phyloP scores from a whole-genome alignment of 2,329 filamentous ascomycete genomes.

The Capronia americana region DNA sequence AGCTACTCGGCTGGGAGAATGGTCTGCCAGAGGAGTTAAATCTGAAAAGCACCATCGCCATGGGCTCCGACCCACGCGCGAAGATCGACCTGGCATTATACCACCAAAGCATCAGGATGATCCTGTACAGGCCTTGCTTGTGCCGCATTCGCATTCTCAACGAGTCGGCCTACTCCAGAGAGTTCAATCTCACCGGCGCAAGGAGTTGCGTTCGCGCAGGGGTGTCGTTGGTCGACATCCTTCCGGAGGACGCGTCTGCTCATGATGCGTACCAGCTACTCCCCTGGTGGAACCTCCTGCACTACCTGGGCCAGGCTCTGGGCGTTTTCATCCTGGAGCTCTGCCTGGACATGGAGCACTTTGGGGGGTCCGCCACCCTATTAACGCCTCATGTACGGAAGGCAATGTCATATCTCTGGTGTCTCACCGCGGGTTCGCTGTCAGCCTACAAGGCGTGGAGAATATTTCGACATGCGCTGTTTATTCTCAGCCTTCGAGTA shows the following conservation, averaged over 20 bases:
- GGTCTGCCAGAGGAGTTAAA: constrained; percentile 9
- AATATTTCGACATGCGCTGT: background rate
- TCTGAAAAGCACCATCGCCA: background rate
- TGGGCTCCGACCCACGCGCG: background rate
- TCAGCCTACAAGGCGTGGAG: background rate
- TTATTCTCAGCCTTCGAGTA: background rate
- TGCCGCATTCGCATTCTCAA: background rate
- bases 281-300: constrained; percentile 8
- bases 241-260: constrained; percentile 9
- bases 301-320: constrained; percentile 2
- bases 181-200: background rate
- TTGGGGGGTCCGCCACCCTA: background rate
- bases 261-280: constrained; percentile 8
- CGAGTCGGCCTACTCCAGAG: background rate
- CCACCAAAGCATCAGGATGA: background rate
- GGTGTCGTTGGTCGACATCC: background rate
- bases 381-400: background rate
- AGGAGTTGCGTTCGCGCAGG: background rate
- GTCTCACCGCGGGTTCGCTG: background rate
- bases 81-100: constrained; percentile 1
- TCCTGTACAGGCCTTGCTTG: background rate
- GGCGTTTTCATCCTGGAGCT: constrained; percentile 3
- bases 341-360: constrained; percentile 1
- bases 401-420: constrained; percentile 7
- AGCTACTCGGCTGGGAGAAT: constrained; percentile 29